Evolutionary conservation across 1,139 yeast genomes (phyloP), one percentile per base, ranked within the genome.

Genomic region (Zygosaccharomyces pseudobailii): DNA sequence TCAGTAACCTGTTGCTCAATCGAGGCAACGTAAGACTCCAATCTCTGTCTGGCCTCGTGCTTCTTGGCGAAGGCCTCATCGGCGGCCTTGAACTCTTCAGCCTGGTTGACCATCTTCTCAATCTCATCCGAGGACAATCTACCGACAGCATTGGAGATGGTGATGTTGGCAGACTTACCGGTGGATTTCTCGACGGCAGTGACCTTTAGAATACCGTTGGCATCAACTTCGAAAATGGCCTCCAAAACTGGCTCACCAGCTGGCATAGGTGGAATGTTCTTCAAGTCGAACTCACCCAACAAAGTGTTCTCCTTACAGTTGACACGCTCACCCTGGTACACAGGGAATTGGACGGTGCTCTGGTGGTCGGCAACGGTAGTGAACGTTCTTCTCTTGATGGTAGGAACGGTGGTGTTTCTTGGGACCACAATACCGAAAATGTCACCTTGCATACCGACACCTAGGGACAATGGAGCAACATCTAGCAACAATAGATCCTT

Each of bases 401-500:
- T 92, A 76, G 98, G 98, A 64, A 92, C 97, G 70, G 98, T 90
- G 72, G 97, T 87, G 92, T 92, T 92, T 83, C 98, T 89, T 82
- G 97, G 97, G 66, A 92, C 95, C 74, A 92, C 97, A 72, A 96
- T 94, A 71, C 97, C 97, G 70, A 89, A 88, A 68, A 92, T 92
- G 77, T 90, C 90, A 80, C 97, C 97, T 81, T 90, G 96, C 96
- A 90, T 92, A 76, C 97, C 97, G 73, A 92, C 97, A 87, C 98
- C 98, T 71, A 90, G 82, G 64, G 97, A 89, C 73, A 92, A 86
- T 77, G 97, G 97, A 71, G 90, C 92, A 71, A 90, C 97, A 81
- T 90, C 97, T 77, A 90, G 86, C 74, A 90, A 84, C 73, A 90
- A 84, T 73, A 90, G 83, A 79, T 90, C 97, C 80, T 90, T 87